A percentile compares a stretch with the other conserved stretches of the same genome.
Conservation (phyloP, 352 stramenopile genomes). For the Aphanomyces stellatus region DNA sequence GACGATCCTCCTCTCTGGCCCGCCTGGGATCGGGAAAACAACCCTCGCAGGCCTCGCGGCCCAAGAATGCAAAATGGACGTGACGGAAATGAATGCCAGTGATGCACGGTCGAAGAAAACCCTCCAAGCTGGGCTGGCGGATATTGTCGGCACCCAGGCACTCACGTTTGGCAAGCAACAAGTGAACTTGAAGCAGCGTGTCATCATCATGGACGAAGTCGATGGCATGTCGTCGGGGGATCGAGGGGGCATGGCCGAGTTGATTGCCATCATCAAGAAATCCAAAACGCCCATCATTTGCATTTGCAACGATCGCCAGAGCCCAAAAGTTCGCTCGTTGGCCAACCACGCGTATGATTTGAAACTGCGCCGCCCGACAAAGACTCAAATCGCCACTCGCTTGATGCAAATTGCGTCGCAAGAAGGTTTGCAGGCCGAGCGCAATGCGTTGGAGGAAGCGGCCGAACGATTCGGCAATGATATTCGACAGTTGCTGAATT, state of each 20-base stretch:
- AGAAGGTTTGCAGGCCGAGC: constrained; percentile 90
- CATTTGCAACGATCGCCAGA: constrained; percentile 99
- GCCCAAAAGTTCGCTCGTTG: constrained; percentile 90
- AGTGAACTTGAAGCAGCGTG: constrained; percentile 71
- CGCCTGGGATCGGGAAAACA: constrained; percentile 95
- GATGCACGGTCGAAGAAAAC: constrained; percentile 97
- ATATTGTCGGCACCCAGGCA: constrained; percentile 89
- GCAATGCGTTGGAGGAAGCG: constrained; percentile 95
- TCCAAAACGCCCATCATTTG: constrained; percentile 99
- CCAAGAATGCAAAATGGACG: constrained; percentile 87
- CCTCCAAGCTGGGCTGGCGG: constrained; percentile 83
- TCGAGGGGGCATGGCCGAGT: constrained; percentile 92
- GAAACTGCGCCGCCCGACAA: constrained; percentile 89
- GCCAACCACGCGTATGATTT: constrained; percentile 98
- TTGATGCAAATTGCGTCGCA: constrained; percentile 85
- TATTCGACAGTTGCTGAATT: constrained; percentile 95
- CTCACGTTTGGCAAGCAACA: constrained; percentile 68
- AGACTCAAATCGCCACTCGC: constrained; percentile 88
- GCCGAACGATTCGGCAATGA: constrained; percentile 96
- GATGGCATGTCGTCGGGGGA: constrained; percentile 98
- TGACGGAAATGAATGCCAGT: constrained; percentile 95
- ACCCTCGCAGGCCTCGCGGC: constrained; percentile 93
- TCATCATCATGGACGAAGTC: constrained; percentile 99
- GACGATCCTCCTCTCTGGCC: constrained; percentile 93
- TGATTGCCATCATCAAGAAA: constrained; percentile 99